A percentile compares a stretch with the other conserved stretches of the same genome.
phyloP scores from a whole-genome alignment of 2,329 filamentous ascomycete genomes.

The Parasarocladium wereldwijsianum region DNA sequence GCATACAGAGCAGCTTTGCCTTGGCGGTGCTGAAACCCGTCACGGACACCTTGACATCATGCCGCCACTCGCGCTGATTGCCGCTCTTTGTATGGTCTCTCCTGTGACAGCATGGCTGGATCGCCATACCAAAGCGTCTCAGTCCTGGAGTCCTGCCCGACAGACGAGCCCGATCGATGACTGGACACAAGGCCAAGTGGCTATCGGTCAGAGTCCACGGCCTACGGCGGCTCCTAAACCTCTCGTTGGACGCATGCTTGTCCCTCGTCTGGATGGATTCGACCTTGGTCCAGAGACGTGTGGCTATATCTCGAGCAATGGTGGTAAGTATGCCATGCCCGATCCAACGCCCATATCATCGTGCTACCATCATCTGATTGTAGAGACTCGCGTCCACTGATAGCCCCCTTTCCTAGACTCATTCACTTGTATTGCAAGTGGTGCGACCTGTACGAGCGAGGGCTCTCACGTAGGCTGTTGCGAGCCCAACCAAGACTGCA shows the following conservation, averaged over 20 bases:
- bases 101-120: no score
- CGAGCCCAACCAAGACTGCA: constrained; percentile 13
- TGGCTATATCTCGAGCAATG: constrained; percentile 13
- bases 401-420: constrained; percentile 9
- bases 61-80: no score
- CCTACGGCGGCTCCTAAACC: constrained; percentile 16
- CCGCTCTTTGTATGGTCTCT: no score
- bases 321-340: constrained; percentile 14
- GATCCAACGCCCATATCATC: no score
- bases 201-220: constrained; percentile 15
- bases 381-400: no score
- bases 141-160: constrained; percentile 2
- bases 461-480: constrained; percentile 18
- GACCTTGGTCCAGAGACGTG: constrained; percentile 15
- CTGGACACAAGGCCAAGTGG: constrained; percentile 9
- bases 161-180: constrained; percentile 6
- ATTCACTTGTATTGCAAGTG: constrained; percentile 13
- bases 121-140: no score
- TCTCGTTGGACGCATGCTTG: constrained; percentile 15
- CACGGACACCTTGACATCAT: no score
- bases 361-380: no score
- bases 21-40: no score
- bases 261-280: constrained; percentile 14
- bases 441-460: constrained; percentile 13
- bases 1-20: no score